phyloP scores from a whole-genome alignment of 139 green algal genomes.

The Mychonastes homosphaera region DNA sequence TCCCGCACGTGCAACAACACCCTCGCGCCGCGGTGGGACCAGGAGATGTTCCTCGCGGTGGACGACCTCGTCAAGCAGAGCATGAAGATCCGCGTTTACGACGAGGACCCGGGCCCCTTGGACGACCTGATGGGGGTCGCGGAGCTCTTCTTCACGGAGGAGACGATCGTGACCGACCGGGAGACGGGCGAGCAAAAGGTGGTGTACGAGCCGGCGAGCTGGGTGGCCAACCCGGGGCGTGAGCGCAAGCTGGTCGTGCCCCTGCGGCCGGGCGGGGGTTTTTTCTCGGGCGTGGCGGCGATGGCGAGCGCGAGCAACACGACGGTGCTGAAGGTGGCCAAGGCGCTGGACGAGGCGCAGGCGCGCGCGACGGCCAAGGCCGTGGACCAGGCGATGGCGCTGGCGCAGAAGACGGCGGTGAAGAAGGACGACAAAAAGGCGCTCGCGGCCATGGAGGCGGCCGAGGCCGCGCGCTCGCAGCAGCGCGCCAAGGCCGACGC shows the following conservation, averaged over 20 bases:
- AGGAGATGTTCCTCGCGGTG: slow-evolving; percentile 44
- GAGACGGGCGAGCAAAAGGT: slow-evolving; percentile 9
- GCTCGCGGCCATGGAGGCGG: too few relatives aligned
- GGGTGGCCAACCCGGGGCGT: slow-evolving; percentile 9
- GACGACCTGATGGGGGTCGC: slow-evolving; percentile 24
- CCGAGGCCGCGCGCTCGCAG: too few relatives aligned
- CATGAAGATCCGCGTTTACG: slow-evolving; percentile 35
- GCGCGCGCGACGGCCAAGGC: slow-evolving; percentile 25
- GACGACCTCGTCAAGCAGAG: slow-evolving; percentile 44
- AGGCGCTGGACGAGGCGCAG: not conserved
- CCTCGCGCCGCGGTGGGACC: slow-evolving; percentile 36
- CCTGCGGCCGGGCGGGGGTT: not conserved
- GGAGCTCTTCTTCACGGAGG: slow-evolving; percentile 18
- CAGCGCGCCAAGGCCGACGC: too few relatives aligned
- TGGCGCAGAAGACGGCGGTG: slow-evolving; percentile 9
- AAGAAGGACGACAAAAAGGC: slow-evolving; percentile 9
- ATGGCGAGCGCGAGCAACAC: too few relatives aligned
- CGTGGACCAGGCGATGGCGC: not conserved
- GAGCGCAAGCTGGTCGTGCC: slow-evolving; percentile 9
- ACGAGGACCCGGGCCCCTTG: slow-evolving; percentile 23
- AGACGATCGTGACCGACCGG: slow-evolving; percentile 6
- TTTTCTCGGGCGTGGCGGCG: slow-evolving; percentile 1
- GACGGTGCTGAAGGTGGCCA: slow-evolving; percentile 4
- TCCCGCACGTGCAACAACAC: slow-evolving; percentile 35
- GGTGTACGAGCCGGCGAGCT: slow-evolving; percentile 4